Base-by-base conservation (phyloP, 805 yeast species). In the Ogataea pilisensis region DNA sequence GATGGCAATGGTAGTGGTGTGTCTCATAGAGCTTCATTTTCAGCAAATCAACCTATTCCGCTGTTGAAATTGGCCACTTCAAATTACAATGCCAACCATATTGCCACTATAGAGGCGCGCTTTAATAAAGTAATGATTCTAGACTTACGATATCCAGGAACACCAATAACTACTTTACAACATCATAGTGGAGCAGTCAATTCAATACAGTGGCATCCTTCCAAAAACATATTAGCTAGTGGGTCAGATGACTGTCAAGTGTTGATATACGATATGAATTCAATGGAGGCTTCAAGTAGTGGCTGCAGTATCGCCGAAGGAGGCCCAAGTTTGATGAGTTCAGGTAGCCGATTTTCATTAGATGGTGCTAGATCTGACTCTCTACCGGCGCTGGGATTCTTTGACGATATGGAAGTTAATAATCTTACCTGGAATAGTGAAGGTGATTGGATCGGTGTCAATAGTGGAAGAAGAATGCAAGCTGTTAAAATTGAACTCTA, bases 61-160 rank as follows among this genome's bases (percentile, higher is more conserved):
- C 66, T 93, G 39, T 61, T 93, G 25, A 71, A 91, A 45, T 66
- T 93, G 9, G 82, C 87, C 8, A 78, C 96, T 0, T 84, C 88
- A 24, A 85, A 86, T 28, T 69, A 76, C 28, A 95, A 93, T 59
- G 80, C 85, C 33, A 86, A 91, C 60, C 76, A 86, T 35, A 66
- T 93, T 44, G 96, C 96, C 1, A 80, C 96, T 0, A 71, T 90
- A 44, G 90, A 86, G 5, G 78, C 79, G 31, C 78, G 82, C 54
- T 79, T 87, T 19, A 75, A 75, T 50, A 69, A 72, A 39, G 76
- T 89, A 4, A 68, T 80, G 20, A 69, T 91, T 11, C 69, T 93
- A 41, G 99, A 91, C 61, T 76, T 90, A 69, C 72, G 99, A 45
- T 79, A 82, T 58, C 96, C 97, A 0, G 95, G 96, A 3, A 60